Percentiles rank a stretch among this genome's conserved stretches.
phyloP scores from a whole-genome alignment of 805 yeast genomes.

The Metschnikowia anglica region DNA sequence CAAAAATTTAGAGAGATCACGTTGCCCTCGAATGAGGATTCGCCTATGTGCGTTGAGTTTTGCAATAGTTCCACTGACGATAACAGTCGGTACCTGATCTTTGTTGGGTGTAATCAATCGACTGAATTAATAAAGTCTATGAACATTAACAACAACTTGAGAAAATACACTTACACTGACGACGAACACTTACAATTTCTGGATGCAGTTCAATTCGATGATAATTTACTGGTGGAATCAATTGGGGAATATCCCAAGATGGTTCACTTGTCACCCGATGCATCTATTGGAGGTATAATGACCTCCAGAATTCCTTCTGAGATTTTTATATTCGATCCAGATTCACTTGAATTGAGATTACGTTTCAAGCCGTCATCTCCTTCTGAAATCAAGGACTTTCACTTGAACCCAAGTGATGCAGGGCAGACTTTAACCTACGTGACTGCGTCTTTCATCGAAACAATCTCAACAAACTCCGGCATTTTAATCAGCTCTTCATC shows the following conservation, averaged over 20 bases:
- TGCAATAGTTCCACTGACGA: slow-evolving; percentile 22
- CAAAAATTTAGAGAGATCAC: slow-evolving; percentile 64
- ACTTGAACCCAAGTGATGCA: slow-evolving; percentile 55
- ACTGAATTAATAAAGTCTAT: slow-evolving; percentile 51
- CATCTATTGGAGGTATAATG: slow-evolving; percentile 64
- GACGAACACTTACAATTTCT: slow-evolving; percentile 61
- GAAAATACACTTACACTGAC: slow-evolving; percentile 57
- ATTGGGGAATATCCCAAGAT: slow-evolving; percentile 62
- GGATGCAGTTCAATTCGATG: slow-evolving; percentile 59
- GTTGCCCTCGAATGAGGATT: slow-evolving; percentile 67
- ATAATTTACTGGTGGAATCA: slow-evolving; percentile 33
- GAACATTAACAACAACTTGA: slow-evolving; percentile 67
- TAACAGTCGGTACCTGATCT: slow-evolving; percentile 43
- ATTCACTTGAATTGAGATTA: slow-evolving; percentile 51
- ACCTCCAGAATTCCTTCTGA: slow-evolving; percentile 66
- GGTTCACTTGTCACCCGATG: slow-evolving; percentile 56
- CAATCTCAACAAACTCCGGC: slow-evolving; percentile 51
- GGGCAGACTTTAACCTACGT: slow-evolving; percentile 65
- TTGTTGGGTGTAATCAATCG: slow-evolving; percentile 77
- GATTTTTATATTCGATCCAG: slow-evolving; percentile 59
- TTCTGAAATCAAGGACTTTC: slow-evolving; percentile 58
- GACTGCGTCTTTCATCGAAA: slow-evolving; percentile 53
- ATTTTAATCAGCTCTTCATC: slow-evolving; percentile 29
- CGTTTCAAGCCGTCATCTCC: slow-evolving; percentile 54
- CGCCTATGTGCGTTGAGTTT: slow-evolving; percentile 81